A percentile compares a stretch with the other conserved stretches of the same genome.
Evolutionary conservation across 2,329 filamentous ascomycete genomes (phyloP).

Genomic region (Alternaria sp.): DNA sequence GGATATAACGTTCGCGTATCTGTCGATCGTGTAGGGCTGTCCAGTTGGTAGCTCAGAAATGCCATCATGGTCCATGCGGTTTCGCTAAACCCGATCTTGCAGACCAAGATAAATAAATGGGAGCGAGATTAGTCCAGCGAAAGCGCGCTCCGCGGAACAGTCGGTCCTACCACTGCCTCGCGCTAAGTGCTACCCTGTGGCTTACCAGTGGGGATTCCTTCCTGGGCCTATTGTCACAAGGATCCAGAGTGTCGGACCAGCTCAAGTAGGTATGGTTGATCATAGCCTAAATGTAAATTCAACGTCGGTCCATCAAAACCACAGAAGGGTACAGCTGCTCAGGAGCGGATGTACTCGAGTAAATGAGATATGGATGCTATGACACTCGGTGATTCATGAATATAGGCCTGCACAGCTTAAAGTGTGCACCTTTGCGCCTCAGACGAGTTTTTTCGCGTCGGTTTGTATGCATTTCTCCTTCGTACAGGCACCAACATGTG

Average conservation of each 20-base stretch:
- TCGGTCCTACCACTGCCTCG: conserved; percentile 4
- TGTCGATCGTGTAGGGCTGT: too few species aligned
- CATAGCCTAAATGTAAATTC: conserved; percentile 9
- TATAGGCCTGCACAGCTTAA: neutral
- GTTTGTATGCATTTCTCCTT: neutral
- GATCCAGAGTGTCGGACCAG: neutral
- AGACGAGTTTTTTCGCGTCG: neutral
- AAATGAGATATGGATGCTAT: neutral
- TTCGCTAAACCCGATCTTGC: too few species aligned
- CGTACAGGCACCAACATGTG: neutral
- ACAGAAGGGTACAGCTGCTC: neutral
- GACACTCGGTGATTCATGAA: neutral
- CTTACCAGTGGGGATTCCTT: neutral
- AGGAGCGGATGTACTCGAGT: neutral
- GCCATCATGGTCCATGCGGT: too few species aligned
- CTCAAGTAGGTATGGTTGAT: conserved; percentile 9
- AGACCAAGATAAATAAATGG: neutral
- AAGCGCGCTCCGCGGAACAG: neutral
- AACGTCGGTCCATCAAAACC: conserved; percentile 3
- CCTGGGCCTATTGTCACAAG: neutral
- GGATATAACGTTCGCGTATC: too few species aligned
- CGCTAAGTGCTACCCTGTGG: conserved; percentile 6
- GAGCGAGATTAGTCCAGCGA: conserved; percentile 5
- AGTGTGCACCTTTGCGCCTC: neutral
- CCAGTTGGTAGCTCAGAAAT: too few species aligned